Evolutionary conservation across 192 early-diverging fungal genomes (phyloP).

Genomic region (Phycomyces nitens): DNA sequence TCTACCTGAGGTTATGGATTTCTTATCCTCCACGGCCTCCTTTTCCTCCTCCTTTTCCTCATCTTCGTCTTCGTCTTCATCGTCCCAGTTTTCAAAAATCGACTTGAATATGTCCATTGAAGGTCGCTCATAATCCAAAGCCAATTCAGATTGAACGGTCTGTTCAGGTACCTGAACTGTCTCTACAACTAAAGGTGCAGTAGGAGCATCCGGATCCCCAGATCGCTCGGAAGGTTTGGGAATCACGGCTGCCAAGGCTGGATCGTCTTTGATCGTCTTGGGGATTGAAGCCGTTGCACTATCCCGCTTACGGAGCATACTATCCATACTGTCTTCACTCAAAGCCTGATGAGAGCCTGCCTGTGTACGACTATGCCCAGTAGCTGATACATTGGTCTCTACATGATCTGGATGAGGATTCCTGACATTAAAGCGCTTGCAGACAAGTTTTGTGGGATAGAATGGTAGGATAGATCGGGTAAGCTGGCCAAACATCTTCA

Average conservation of each 20-base stretch:
- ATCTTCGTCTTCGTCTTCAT: slow-evolving; percentile 57
- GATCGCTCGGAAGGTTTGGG: slow-evolving; percentile 22
- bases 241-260: slow-evolving; percentile 5
- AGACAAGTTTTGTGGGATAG: slow-evolving; percentile 64
- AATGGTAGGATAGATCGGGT: slow-evolving; percentile 58
- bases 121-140: slow-evolving; percentile 50
- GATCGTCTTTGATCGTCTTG: slow-evolving; percentile 8
- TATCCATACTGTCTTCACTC: slow-evolving; percentile 43
- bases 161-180: slow-evolving; percentile 7
- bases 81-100: slow-evolving; percentile 65
- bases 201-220: not conserved
- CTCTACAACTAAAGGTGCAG: not conserved
- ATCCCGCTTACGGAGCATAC: slow-evolving; percentile 27
- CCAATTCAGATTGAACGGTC: slow-evolving; percentile 8
- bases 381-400: slow-evolving; percentile 10
- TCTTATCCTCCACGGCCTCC: not conserved
- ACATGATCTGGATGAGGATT: slow-evolving; percentile 66
- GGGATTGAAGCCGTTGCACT: not conserved
- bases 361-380: slow-evolving; percentile 30
- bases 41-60: slow-evolving; percentile 39
- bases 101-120: slow-evolving; percentile 86
- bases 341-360: slow-evolving; percentile 36
- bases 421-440: slow-evolving; percentile 74
- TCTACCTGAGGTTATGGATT: not conserved
- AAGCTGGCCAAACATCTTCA: slow-evolving; percentile 66